These are phyloP conservation scores for Metschnikowia lachancei DNA, from an alignment of 805 yeast species.

Conservation along the genomic window DNA sequence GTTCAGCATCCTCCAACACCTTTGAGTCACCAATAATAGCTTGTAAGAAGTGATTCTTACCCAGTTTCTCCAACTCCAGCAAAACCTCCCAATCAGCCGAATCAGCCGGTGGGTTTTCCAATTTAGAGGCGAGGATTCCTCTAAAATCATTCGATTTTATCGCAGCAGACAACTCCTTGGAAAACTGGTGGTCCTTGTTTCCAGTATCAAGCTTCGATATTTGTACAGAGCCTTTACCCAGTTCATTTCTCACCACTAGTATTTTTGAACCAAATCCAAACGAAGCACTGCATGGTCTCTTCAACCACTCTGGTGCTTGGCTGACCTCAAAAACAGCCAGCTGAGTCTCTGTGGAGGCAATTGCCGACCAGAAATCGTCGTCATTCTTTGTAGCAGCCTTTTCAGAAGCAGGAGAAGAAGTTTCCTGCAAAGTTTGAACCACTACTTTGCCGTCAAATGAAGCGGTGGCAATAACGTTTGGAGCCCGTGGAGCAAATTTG, in stretches of 20 bases:
- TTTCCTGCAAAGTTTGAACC: slow-evolving; percentile 86
- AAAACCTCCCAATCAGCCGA: slow-evolving; percentile 67
- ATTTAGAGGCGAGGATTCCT: slow-evolving; percentile 54
- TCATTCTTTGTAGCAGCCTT: slow-evolving; percentile 50
- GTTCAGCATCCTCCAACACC: slow-evolving; percentile 1
- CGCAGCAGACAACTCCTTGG: slow-evolving; percentile 48
- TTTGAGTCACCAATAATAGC: slow-evolving; percentile 21
- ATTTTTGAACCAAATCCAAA: slow-evolving; percentile 96
- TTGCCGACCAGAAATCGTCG: slow-evolving; percentile 82
- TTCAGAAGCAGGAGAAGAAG: slow-evolving; percentile 54
- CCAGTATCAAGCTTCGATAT: slow-evolving; percentile 44
- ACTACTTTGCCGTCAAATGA: slow-evolving; percentile 81
- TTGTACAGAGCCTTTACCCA: slow-evolving; percentile 40
- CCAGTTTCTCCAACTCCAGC: slow-evolving; percentile 48
- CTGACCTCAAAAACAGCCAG: slow-evolving; percentile 67
- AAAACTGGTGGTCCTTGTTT: slow-evolving; percentile 30
- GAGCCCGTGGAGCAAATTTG: slow-evolving; percentile 80
- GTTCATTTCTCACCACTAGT: slow-evolving; percentile 49
- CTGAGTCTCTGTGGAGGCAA: slow-evolving; percentile 63
- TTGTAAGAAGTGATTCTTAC: slow-evolving; percentile 50
- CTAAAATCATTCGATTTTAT: slow-evolving; percentile 53
- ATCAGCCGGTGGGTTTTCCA: slow-evolving; percentile 35
- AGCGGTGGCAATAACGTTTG: slow-evolving; percentile 86
- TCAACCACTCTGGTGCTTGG: slow-evolving; percentile 91
- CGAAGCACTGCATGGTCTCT: slow-evolving; percentile 65